Evolutionary conservation across 495 filamentous ascomycete genomes (phyloP), one percentile per base, ranked within the genome.

Genomic region (Penicillium longicatenatum): DNA sequence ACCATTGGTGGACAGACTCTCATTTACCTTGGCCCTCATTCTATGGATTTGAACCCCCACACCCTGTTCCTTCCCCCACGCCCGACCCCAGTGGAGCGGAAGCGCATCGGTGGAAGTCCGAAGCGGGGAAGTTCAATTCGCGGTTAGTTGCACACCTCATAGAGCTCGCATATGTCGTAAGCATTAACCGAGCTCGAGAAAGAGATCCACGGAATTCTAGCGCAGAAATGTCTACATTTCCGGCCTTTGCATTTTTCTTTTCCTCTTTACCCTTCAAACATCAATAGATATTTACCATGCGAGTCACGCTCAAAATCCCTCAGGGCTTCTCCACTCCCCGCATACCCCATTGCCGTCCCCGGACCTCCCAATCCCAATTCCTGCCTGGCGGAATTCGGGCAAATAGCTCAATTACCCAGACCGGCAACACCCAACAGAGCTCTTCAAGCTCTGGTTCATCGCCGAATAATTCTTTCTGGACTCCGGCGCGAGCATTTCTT

Each of bases 41-140:
- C n/a, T 39, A 10, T 39, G 11, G n/a, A 39, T 17, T 4, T 39
- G 9, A 4, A 39, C 35, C 35, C n/a, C 26, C 26, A 26, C 26
- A 26, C 26, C n/a, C n/a, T n/a, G n/a, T n/a, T n/a, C n/a, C n/a
- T n/a, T 26, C 26, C 26, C 26, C 26, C 26, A 26, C 26, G 26
- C 26, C 26, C 4, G 4, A 26, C 3, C 4, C 26, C 26, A 6
- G 26, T 14, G 20, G 19, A 39, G 4, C 16, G 45, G 33, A 47
- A 12, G 19, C 39, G 10, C 60, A 58, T 75, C 73, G 70, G 71
- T 64, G 61, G 63, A 75, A 60, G 50, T 73, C 71, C 68, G 65
- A 65, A 21, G 46, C 50, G 50, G 57, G 61, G 50, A 20, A 44
- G 24, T 47, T 16, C 5, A 39, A 56, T n/a, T 59, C 59, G 54